Evolutionary conservation across 495 filamentous ascomycete genomes (phyloP), one percentile per base, ranked within the genome.

Genomic region (Xylaria acuta): DNA sequence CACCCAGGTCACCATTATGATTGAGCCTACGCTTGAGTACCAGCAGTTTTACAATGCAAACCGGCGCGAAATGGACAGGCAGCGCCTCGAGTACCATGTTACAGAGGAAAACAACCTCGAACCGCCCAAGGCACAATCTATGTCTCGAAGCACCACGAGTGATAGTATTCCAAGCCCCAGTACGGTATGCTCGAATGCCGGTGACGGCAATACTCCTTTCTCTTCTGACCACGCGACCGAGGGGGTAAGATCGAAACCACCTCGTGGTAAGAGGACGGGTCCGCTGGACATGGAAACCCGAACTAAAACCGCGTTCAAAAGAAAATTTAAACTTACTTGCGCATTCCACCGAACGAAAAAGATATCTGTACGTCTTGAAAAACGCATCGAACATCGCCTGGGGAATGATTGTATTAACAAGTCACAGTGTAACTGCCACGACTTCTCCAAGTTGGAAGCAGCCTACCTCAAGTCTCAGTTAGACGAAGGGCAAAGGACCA

Each of bases 11-110:
- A 73, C 70, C 56, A 74, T 79, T 43, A 54, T 78, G 54, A 75
- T 79, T 32, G 72, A 74, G 8, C 78, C 79, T 9, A 83, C 74
- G 2, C 59, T 32, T 2, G 79, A 83, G 43, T 76, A 75, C 8
- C 83, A 84, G 69, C 73, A 66, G 5, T 69, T 81, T 5, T 85
- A 83, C 64, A 80, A 83, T 65, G 69, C 77, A 12, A 79, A 75
- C 43, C 75, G 78, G 5, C 59, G 74, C 56, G 64, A 74, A 16
- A 72, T 75, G 65, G 77, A 81, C 38, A 72, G 73, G 40, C 5
- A 38, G 25, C 54, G 62, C 59, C 67, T 77, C 8, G 72, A 77
- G 45, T 66, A 64, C 22, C 74, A 77, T 70, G 65, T 76, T 27
- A 60, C 68, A 25, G 71, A 64, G 8, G 73, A 77, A 43, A 73